Evolutionary conservation across 257 asterid genomes (phyloP).

Genomic region (Salvia hispanica): DNA sequence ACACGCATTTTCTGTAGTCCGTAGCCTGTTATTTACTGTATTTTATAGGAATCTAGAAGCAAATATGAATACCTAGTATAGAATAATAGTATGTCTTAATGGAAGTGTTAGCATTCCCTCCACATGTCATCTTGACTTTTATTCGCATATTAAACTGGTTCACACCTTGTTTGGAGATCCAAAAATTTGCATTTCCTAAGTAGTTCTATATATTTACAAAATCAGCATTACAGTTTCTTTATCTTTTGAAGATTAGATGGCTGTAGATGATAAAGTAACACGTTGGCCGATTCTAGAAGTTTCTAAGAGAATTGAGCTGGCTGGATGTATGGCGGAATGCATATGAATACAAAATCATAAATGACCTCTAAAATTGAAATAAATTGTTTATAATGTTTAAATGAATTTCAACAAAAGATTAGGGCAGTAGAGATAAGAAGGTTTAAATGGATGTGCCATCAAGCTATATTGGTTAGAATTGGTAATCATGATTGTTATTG

Average conservation of each 20-base stretch:
- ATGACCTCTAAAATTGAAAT: not conserved
- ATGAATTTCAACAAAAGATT: not conserved
- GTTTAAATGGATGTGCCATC: not conserved
- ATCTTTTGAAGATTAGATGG: not conserved
- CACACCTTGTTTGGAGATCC: not conserved
- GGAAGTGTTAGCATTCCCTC: not conserved
- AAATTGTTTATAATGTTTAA: not conserved
- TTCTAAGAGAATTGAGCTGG: not conserved
- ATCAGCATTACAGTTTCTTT: not conserved
- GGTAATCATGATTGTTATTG: not conserved
- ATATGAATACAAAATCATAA: not conserved
- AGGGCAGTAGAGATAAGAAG: not conserved
- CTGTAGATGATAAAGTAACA: not conserved
- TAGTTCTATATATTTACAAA: not conserved
- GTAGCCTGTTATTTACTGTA: slow-evolving; percentile 3
- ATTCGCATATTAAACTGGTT: not conserved
- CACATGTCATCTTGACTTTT: not conserved
- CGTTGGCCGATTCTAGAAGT: not conserved
- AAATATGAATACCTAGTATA: not conserved
- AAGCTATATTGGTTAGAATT: not conserved
- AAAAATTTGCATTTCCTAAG: not conserved
- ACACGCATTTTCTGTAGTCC: not conserved
- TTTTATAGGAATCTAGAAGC: not conserved
- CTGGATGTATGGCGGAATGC: not conserved
- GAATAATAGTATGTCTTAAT: not conserved